A percentile compares a stretch with the other conserved stretches of the same genome.
These are phyloP conservation scores for Flaveria bidentis DNA, from an alignment of 129 eudicot genomes.

Conservation along the genomic window DNA sequence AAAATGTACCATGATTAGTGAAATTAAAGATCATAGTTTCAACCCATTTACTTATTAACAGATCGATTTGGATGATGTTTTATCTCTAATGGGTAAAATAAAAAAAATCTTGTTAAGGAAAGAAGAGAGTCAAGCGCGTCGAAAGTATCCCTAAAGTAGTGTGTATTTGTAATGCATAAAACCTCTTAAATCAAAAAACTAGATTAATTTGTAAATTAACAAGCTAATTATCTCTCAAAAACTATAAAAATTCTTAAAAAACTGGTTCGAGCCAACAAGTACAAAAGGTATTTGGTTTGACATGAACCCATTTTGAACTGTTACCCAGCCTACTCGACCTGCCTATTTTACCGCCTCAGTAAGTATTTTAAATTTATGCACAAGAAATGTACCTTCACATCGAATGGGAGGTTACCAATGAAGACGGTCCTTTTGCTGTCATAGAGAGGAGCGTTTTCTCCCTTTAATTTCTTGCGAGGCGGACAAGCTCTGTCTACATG, in stretches of 20 bases:
- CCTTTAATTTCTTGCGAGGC: conserved; percentile 94
- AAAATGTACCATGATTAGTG: conserved; percentile 9
- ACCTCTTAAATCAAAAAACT: background rate
- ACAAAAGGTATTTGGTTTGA: background rate
- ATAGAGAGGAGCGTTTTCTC: conserved; percentile 65
- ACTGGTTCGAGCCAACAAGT: background rate
- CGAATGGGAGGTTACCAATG: conserved; percentile 93
- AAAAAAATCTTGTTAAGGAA: background rate
- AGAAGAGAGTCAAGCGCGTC: background rate
- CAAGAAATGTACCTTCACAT: conserved; percentile 64
- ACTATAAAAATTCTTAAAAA: background rate
- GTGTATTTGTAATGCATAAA: background rate
- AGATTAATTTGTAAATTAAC: background rate
- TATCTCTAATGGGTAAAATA: background rate
- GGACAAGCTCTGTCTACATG: conserved; percentile 99
- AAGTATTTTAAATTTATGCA: background rate
- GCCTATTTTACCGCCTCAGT: background rate
- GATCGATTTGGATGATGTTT: background rate
- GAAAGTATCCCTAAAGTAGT: background rate
- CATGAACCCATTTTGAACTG: background rate
- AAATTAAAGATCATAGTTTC: background rate
- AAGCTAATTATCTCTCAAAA: background rate
- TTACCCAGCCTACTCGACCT: background rate
- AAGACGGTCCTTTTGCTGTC: conserved; percentile 89
- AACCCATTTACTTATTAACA: background rate